These are phyloP conservation scores for Hypoxylon sp. DNA, from an alignment of 2,329 filamentous ascomycete genomes.

Conservation along the genomic window DNA sequence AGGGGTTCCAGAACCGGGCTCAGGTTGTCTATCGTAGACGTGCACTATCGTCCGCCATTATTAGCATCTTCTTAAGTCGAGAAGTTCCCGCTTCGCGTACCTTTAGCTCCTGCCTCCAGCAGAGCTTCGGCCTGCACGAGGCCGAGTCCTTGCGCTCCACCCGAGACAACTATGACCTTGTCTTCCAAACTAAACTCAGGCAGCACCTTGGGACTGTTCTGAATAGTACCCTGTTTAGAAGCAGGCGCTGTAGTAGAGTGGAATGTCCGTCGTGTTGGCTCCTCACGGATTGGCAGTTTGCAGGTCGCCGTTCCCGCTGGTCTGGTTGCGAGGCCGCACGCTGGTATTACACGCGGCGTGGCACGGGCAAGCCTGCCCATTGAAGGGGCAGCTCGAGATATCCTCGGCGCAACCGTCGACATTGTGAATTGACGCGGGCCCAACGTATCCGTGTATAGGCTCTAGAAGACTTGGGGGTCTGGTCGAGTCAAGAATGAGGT, in stretches of 20 bases:
- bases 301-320: slow-evolving; percentile 13
- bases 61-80: neutral
- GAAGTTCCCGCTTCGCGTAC: slow-evolving; percentile 51
- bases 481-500: slow-evolving; percentile 1
- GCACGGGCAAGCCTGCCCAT: slow-evolving; percentile 39
- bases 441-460: slow-evolving; percentile 7
- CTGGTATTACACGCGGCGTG: slow-evolving; percentile 32
- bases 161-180: slow-evolving; percentile 82
- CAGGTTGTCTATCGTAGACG: slow-evolving; percentile 72
- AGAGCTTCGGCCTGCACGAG: slow-evolving; percentile 83
- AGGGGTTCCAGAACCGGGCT: slow-evolving; percentile 64
- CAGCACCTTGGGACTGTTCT: slow-evolving; percentile 53
- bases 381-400: slow-evolving; percentile 40
- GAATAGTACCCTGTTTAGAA: slow-evolving; percentile 20
- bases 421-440: slow-evolving; percentile 33
- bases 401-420: slow-evolving; percentile 39
- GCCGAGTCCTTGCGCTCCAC: slow-evolving; percentile 81
- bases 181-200: slow-evolving; percentile 81
- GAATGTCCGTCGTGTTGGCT: slow-evolving; percentile 29
- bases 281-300: slow-evolving; percentile 16
- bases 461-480: neutral
- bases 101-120: slow-evolving; percentile 81
- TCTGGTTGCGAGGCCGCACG: slow-evolving; percentile 31
- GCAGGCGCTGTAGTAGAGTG: slow-evolving; percentile 25
- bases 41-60: slow-evolving; percentile 63